Percentiles rank a stretch among this genome's conserved stretches.
These are phyloP conservation scores for Mycena kentingensis DNA, from an alignment of 768 basidiomycete species.

Conservation along the genomic window DNA sequence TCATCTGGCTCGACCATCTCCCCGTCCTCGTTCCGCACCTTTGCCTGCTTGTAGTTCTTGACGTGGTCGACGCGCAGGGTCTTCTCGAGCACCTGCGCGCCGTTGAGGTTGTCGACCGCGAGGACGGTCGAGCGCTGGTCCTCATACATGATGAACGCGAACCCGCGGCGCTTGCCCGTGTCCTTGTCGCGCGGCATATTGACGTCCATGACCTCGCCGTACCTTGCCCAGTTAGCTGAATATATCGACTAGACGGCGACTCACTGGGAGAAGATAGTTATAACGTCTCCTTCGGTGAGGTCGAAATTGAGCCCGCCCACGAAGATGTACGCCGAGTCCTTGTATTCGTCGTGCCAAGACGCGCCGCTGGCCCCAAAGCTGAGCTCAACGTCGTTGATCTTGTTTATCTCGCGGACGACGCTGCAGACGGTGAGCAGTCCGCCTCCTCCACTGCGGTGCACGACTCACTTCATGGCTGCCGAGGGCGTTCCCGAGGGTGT, in stretches of 20 bases:
- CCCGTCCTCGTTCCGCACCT: slow-evolving; percentile 74
- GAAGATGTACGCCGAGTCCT: slow-evolving; percentile 96
- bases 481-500: no score
- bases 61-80: slow-evolving; percentile 92
- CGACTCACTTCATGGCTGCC: slow-evolving; percentile 76
- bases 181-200: slow-evolving; percentile 94
- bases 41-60: slow-evolving; percentile 89
- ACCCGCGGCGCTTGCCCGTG: slow-evolving; percentile 88
- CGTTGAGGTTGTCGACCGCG: slow-evolving; percentile 98
- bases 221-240: slow-evolving; percentile 50
- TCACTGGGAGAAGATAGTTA: slow-evolving; percentile 97
- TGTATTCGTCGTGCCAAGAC: slow-evolving; percentile 98
- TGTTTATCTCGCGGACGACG: slow-evolving; percentile 90
- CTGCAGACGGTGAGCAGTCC: slow-evolving; percentile 41
- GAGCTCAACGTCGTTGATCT: slow-evolving; percentile 90
- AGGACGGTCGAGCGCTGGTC: slow-evolving; percentile 95
- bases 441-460: slow-evolving; percentile 6
- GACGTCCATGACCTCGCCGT: slow-evolving; percentile 94
- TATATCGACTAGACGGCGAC: slow-evolving; percentile 31
- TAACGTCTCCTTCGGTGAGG: slow-evolving; percentile 95
- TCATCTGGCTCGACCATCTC: slow-evolving; percentile 85
- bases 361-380: slow-evolving; percentile 69
- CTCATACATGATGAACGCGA: slow-evolving; percentile 98
- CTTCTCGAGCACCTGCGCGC: slow-evolving; percentile 82
- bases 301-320: slow-evolving; percentile 86